Conservation (phyloP, 805 yeast genomes). For the Starmerella riodocensis region DNA sequence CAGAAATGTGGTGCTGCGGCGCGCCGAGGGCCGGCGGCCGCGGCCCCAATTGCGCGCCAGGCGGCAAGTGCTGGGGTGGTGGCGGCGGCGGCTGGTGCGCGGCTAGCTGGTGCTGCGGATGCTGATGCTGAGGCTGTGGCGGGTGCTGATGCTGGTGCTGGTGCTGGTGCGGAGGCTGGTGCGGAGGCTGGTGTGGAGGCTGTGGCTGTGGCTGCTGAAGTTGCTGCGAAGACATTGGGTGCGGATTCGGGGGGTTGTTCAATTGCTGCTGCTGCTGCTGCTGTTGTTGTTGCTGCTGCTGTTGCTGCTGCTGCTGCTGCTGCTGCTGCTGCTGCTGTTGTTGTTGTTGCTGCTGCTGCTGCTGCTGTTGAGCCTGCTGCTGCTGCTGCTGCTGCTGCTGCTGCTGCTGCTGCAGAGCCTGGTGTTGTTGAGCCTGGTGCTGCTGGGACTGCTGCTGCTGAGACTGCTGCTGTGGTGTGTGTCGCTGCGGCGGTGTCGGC, state of each 20-base stretch:
- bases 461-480: neutral
- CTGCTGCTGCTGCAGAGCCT: slow-evolving; percentile 1
- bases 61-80: no score
- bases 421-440: no score
- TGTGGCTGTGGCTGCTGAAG: no score
- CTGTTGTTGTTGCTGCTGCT: neutral
- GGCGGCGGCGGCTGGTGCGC: no score
- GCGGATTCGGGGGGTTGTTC: no score
- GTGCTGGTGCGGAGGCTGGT: slow-evolving; percentile 4
- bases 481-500: neutral
- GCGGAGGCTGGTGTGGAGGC: neutral
- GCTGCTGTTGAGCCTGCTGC: neutral
- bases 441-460: neutral
- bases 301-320: neutral
- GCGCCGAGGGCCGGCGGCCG: no score
- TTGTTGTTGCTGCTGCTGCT: no score
- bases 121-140: slow-evolving; percentile 1
- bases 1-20: slow-evolving; percentile 3
- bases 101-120: neutral
- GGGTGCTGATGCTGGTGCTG: neutral
- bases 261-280: no score
- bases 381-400: neutral
- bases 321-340: slow-evolving; percentile 8
- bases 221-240: no score
- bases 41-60: no score